Percentiles rank a stretch among this genome's conserved stretches.
These are phyloP conservation scores for Lomentospora prolificans DNA, from an alignment of 2,329 filamentous ascomycete genomes.

Conservation along the genomic window DNA sequence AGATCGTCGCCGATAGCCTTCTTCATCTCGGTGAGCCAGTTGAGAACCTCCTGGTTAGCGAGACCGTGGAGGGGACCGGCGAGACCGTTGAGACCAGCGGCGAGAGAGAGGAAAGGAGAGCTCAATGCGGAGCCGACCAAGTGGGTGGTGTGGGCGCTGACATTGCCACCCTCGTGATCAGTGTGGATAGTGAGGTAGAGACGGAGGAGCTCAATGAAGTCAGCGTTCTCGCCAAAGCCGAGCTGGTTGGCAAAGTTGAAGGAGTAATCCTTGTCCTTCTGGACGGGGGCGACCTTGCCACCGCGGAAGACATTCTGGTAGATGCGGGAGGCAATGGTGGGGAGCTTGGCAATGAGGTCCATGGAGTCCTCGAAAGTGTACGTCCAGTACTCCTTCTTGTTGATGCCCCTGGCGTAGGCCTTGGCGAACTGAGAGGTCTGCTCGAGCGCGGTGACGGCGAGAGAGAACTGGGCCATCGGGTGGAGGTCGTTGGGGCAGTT, in stretches of 20 bases:
- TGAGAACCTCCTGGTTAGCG: slow-evolving; percentile 98
- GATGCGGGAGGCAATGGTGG: slow-evolving; percentile 94
- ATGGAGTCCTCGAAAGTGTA: slow-evolving; percentile 99
- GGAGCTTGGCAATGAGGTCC: slow-evolving; percentile 99
- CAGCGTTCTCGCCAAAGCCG: slow-evolving; percentile 85
- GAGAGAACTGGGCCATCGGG: slow-evolving; percentile 99
- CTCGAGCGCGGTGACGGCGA: slow-evolving; percentile 96
- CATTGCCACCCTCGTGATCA: slow-evolving; percentile 98
- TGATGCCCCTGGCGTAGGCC: slow-evolving; percentile 97
- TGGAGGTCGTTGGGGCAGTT: slow-evolving; percentile 97
- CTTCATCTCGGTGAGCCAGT: slow-evolving; percentile 99
- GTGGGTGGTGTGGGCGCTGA: slow-evolving; percentile 97
- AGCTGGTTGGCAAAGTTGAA: slow-evolving; percentile 99
- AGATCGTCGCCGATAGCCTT: slow-evolving; percentile 85
- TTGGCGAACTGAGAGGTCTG: slow-evolving; percentile 96
- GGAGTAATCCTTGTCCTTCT: slow-evolving; percentile 99
- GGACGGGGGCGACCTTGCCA: slow-evolving; percentile 88
- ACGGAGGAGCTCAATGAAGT: slow-evolving; percentile 97
- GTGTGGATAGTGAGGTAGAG: slow-evolving; percentile 99
- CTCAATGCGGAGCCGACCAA: slow-evolving; percentile 92
- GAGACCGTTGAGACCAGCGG: slow-evolving; percentile 95
- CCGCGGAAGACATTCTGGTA: slow-evolving; percentile 99
- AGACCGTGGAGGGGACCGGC: slow-evolving; percentile 97
- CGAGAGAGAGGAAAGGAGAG: slow-evolving; percentile 93
- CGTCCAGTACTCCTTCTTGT: slow-evolving; percentile 99